Evolutionary conservation across 805 yeast species (phyloP).

Genomic region (Kazachstania africana): DNA sequence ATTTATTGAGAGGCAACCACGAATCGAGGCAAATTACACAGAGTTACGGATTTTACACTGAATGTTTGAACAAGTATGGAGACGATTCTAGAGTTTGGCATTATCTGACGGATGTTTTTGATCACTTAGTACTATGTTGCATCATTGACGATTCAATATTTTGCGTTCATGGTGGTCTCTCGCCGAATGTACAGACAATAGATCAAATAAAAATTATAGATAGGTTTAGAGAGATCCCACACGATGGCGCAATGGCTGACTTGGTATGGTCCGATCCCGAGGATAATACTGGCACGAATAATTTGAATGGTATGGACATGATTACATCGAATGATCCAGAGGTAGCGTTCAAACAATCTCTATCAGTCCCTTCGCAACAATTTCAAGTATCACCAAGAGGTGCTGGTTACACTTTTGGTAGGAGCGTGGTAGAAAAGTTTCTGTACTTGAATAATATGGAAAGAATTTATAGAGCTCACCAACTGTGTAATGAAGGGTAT

Average conservation of each 20-base stretch:
- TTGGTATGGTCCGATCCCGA: conserved; percentile 98
- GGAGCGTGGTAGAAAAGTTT: conserved; percentile 81
- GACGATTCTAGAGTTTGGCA: conserved; percentile 67
- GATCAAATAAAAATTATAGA: conserved; percentile 88
- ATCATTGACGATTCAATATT: conserved; percentile 83
- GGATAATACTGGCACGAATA: conserved; percentile 41
- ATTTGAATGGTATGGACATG: conserved; percentile 5
- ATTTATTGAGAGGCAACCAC: conserved; percentile 85
- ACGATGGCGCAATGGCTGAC: conserved; percentile 99
- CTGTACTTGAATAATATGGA: conserved; percentile 64
- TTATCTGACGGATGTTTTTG: conserved; percentile 85
- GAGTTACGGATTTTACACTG: conserved; percentile 93
- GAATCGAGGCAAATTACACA: conserved; percentile 96
- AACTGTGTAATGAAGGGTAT: conserved; percentile 91
- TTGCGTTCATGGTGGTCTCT: conserved; percentile 94
- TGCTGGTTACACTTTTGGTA: conserved; percentile 95
- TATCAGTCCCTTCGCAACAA: conserved; percentile 38
- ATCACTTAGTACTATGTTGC: conserved; percentile 77
- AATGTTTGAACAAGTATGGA: conserved; percentile 84
- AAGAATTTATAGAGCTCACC: conserved; percentile 88
- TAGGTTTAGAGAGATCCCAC: conserved; percentile 90
- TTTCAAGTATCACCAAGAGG: conserved; percentile 90
- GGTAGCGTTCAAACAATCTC: conserved; percentile 12
- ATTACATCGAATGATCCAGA: conserved; percentile 21
- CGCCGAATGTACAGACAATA: conserved; percentile 88